Base-by-base conservation (phyloP, 2,329 filamentous ascomycete genomes). In the Corynespora cassiicola region DNA sequence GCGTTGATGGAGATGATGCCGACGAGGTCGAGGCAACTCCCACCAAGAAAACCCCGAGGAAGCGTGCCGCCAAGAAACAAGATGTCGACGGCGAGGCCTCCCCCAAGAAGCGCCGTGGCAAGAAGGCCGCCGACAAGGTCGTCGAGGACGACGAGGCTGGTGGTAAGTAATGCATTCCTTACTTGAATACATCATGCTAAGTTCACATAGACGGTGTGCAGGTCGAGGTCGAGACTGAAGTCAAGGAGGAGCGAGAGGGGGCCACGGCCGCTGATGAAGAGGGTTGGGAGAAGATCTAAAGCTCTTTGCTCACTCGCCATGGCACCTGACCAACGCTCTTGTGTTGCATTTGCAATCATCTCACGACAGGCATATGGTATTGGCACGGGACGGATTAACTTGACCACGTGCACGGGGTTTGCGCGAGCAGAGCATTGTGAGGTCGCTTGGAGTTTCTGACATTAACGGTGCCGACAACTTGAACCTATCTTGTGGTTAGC, bases 61-160 rank as follows among this genome's bases (percentile, higher is more conserved):
- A 66, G 59, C 64, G 62, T 24, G 49, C 42, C 10, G 36, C 61
- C 22, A 64, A 63, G 56, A 62, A 58, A 42, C 52, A 65, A 39
- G 58, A 59, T 3, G 48, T 57, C 17, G 63, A 65, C 25, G 57
- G 53, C n/a, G 61, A 62, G 20, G 42, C 40, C 3, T 51, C 56
- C 1, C 62, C 64, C 17, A 66, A 63, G 52, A 68, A 68, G 59
- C 57, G 52, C 39, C 42, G 52, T 34, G 43, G 40, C 29, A 61
- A 61, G 55, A 53, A 55, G 45, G 41, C 31, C 11, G 19, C 39
- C 8, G 40, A 50, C n/a, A n/a, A n/a, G n/a, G n/a, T n/a, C n/a
- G n/a, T n/a, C n/a, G n/a, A n/a, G n/a, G n/a, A n/a, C 21, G 54
- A 51, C 4, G 52, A 56, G 23, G 22, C 37, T 14, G 28, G n/a